Percentiles rank a stretch among this genome's conserved stretches.
These are phyloP conservation scores for Trichoderma brevicompactum DNA, from an alignment of 2,329 filamentous ascomycete genomes.

Conservation along the genomic window DNA sequence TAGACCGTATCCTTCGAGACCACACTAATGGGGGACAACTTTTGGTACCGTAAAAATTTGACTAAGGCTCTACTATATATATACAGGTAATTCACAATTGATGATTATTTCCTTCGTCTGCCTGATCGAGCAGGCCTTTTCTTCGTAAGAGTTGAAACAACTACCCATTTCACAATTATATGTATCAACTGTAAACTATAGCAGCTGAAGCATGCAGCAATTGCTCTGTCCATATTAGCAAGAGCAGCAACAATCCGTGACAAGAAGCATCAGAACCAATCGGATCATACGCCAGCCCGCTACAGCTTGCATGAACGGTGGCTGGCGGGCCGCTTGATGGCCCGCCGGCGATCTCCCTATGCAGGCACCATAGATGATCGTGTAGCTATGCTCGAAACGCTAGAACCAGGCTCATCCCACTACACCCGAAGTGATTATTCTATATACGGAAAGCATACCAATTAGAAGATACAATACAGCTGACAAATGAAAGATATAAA, in stretches of 20 bases:
- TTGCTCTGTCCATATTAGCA: no score
- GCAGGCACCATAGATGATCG: no score
- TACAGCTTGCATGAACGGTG: no score
- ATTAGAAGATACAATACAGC: not conserved
- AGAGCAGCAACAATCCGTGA: no score
- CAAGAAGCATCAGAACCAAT: no score
- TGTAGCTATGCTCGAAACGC: no score
- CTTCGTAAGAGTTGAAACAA: not conserved
- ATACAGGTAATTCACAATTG: not conserved
- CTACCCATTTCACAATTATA: not conserved
- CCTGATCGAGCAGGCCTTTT: not conserved
- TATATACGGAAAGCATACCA: no score
- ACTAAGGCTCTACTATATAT: not conserved
- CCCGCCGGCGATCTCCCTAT: no score
- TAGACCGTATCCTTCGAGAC: slow-evolving; percentile 9
- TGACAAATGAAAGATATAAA: not conserved
- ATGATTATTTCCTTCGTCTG: no score
- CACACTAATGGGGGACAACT: slow-evolving; percentile 6
- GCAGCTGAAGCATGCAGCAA: not conserved
- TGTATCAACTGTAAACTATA: not conserved
- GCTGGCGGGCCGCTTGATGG: no score
- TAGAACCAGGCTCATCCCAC: not conserved
- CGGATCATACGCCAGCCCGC: no score
- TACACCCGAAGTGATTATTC: not conserved
- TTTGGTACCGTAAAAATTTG: not conserved